phyloP scores from a whole-genome alignment of 306 rosid genomes.

The Astragalus membranaceus region DNA sequence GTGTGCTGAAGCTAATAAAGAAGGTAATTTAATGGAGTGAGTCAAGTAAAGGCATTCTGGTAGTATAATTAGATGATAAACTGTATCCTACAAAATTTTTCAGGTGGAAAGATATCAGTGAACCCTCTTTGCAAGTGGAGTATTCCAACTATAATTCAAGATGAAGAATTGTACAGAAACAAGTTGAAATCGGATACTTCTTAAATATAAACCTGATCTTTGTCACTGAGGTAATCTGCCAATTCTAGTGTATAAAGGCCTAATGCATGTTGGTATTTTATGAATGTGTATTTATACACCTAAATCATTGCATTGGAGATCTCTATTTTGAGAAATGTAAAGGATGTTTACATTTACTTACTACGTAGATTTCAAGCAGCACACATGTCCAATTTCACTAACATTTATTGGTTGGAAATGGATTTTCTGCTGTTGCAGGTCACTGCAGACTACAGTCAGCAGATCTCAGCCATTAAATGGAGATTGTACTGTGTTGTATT shows the following conservation, averaged over 20 bases:
- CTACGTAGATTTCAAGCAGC: background rate
- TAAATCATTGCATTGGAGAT: no score
- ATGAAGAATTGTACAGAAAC: conserved; percentile 64
- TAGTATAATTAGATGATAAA: background rate
- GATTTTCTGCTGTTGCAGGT: no score
- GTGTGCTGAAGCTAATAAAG: conserved; percentile 85
- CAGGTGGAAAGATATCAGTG: conserved; percentile 71
- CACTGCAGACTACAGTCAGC: no score
- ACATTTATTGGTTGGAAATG: background rate
- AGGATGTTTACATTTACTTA: background rate
- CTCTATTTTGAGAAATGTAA: no score
- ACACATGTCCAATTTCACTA: background rate
- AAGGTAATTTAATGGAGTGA: conserved; percentile 46
- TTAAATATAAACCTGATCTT: conserved; percentile 20
- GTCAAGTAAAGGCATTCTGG: background rate
- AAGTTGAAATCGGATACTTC: conserved; percentile 25
- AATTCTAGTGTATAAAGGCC: no score
- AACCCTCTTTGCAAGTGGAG: conserved; percentile 77
- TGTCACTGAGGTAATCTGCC: conserved; percentile 10
- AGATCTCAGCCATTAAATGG: no score
- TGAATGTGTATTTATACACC: no score
- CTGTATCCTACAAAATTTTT: background rate
- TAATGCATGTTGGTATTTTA: no score
- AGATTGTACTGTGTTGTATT: no score
- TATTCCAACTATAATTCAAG: conserved; percentile 63